A percentile compares a stretch with the other conserved stretches of the same genome.
These are phyloP conservation scores for Trichoderma sp. DNA, from an alignment of 2,329 filamentous ascomycete genomes.

Conservation along the genomic window DNA sequence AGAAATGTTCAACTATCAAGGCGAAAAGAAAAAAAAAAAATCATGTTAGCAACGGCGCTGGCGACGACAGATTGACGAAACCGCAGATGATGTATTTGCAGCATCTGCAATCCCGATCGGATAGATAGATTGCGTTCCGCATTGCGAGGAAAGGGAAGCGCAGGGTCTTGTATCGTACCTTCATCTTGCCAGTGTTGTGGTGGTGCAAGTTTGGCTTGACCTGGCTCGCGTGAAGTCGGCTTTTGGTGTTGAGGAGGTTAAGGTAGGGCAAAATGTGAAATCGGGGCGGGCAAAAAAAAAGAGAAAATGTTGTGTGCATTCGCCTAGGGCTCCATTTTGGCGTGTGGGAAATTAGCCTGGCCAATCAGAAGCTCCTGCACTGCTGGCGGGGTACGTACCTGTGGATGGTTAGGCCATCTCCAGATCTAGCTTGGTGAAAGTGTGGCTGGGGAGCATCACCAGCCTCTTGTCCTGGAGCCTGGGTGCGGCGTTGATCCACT, in stretches of 20 bases:
- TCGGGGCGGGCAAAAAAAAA: constrained; percentile 38
- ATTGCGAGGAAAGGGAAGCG: background rate
- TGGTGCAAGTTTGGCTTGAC: constrained; percentile 46
- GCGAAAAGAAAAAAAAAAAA: background rate
- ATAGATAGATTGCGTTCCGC: background rate
- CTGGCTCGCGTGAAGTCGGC: constrained; percentile 36
- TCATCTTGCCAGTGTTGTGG: constrained; percentile 47
- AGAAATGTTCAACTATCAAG: constrained; percentile 58
- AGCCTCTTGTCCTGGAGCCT: background rate
- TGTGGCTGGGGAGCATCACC: background rate
- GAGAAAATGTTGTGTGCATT: constrained; percentile 38
- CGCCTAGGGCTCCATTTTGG: constrained; percentile 38
- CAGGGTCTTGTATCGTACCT: constrained; percentile 36
- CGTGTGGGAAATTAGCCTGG: constrained; percentile 20
- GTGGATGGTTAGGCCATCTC: background rate
- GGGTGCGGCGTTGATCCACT: background rate
- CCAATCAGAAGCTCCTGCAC: constrained; percentile 34
- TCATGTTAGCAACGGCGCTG: constrained; percentile 33
- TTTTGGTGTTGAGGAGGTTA: constrained; percentile 34
- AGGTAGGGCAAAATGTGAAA: constrained; percentile 28
- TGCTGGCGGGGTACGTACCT: background rate
- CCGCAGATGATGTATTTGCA: background rate
- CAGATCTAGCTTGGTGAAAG: constrained; percentile 23
- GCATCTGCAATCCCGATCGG: background rate
- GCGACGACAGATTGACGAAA: background rate